Evolutionary conservation across 495 filamentous ascomycete species (phyloP).

Genomic region (Pyronema domesticum): DNA sequence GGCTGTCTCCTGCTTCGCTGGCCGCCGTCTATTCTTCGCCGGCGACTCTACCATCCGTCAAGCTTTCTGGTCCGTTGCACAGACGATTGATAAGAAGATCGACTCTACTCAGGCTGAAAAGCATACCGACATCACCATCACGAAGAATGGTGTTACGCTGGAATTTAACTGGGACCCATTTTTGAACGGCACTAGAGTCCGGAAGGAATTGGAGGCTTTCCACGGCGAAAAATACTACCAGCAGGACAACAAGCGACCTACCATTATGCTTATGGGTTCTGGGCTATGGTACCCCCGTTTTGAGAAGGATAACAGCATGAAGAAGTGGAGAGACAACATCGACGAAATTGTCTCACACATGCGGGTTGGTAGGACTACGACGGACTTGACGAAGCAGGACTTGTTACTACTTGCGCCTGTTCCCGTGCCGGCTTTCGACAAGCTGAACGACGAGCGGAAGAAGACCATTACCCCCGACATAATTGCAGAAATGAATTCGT

Average conservation of each 20-base stretch:
- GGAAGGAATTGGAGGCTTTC: slow-evolving; percentile 26
- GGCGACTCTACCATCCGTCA: slow-evolving; percentile 43
- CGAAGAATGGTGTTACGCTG: slow-evolving; percentile 27
- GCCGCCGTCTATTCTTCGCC: slow-evolving; percentile 35
- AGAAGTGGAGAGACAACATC: slow-evolving; percentile 32
- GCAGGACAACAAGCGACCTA: slow-evolving; percentile 15
- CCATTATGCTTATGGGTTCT: slow-evolving; percentile 31
- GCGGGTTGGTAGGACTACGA: slow-evolving; percentile 12
- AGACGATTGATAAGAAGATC: slow-evolving; percentile 30
- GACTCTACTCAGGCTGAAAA: slow-evolving; percentile 25
- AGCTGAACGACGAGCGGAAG: slow-evolving; percentile 31
- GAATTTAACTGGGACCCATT: slow-evolving; percentile 47
- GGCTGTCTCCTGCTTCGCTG: slow-evolving; percentile 30
- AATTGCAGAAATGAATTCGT: slow-evolving; percentile 38
- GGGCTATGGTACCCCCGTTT: slow-evolving; percentile 42
- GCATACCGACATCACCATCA: slow-evolving; percentile 31
- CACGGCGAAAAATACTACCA: slow-evolving; percentile 4
- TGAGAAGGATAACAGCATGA: slow-evolving; percentile 30
- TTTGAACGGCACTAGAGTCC: slow-evolving; percentile 35
- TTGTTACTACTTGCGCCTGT: slow-evolving; percentile 37
- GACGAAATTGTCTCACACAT: slow-evolving; percentile 26
- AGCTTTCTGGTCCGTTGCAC: slow-evolving; percentile 40
- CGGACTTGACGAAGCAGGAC: slow-evolving; percentile 22
- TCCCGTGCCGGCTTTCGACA: slow-evolving; percentile 34
- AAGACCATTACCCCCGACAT: slow-evolving; percentile 34